A percentile compares a stretch with the other conserved stretches of the same genome.
Evolutionary conservation across 345 rosid species (phyloP).

Genomic region (Gynandropsis gynandra): DNA sequence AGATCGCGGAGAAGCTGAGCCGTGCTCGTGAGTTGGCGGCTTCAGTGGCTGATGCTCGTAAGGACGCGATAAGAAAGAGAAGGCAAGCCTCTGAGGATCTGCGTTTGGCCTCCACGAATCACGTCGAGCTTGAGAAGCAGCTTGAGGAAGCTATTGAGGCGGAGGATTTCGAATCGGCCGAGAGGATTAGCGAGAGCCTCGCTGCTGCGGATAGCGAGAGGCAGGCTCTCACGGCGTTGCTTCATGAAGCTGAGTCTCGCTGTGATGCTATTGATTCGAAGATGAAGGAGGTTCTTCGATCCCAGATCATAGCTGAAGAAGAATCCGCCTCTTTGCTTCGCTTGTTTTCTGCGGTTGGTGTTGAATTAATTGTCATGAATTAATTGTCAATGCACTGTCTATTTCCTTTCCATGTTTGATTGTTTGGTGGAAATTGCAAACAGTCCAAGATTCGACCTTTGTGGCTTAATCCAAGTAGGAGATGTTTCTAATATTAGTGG

Average conservation of each 20-base stretch:
- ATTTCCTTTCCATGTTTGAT: not conserved
- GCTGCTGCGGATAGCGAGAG: constrained; percentile 47
- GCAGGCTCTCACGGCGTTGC: constrained; percentile 37
- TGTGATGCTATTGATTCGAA: constrained; percentile 54
- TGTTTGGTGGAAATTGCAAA: not conserved
- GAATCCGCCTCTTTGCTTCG: constrained; percentile 59
- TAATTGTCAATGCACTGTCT: not conserved
- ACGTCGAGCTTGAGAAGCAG: constrained; percentile 50
- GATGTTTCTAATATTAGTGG: not conserved
- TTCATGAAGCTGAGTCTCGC: constrained; percentile 54
- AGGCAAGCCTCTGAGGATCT: constrained; percentile 58
- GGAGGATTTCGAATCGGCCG: constrained; percentile 80
- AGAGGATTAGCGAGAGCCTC: constrained; percentile 64
- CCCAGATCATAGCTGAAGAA: constrained; percentile 64
- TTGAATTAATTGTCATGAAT: not conserved
- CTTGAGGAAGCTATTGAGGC: constrained; percentile 79
- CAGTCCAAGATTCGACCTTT: not conserved
- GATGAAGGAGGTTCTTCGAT: constrained; percentile 50
- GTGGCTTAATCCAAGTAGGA: not conserved
- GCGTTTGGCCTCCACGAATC: constrained; percentile 40
- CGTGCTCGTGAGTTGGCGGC: constrained; percentile 41
- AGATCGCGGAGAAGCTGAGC: constrained; percentile 45
- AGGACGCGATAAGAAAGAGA: constrained; percentile 51
- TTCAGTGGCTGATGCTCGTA: constrained; percentile 50
- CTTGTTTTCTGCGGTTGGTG: constrained; percentile 48